These are phyloP conservation scores for Pythium volutum DNA, from an alignment of 352 stramenopile genomes.

Conservation along the genomic window DNA sequence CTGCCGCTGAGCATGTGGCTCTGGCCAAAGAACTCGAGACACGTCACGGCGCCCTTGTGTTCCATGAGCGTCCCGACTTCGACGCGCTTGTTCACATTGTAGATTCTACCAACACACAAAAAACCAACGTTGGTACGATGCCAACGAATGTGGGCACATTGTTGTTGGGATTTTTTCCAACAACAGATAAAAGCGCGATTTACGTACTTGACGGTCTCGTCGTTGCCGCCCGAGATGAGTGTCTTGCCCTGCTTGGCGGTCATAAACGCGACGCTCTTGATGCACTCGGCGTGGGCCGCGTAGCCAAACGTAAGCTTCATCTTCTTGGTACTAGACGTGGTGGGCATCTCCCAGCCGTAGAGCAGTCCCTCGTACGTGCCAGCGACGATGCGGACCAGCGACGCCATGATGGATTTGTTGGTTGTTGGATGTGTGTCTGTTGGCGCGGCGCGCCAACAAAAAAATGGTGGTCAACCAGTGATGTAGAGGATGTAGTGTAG, in stretches of 20 bases:
- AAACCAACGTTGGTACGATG: not conserved
- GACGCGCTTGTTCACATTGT: slow-evolving; percentile 86
- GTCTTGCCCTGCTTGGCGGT: slow-evolving; percentile 76
- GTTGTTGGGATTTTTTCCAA: too few relatives aligned
- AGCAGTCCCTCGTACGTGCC: slow-evolving; percentile 86
- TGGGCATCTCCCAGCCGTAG: slow-evolving; percentile 76
- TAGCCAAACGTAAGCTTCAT: slow-evolving; percentile 88
- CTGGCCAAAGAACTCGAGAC: slow-evolving; percentile 84
- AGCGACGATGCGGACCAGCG: slow-evolving; percentile 75
- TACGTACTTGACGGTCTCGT: slow-evolving; percentile 87
- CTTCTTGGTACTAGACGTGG: slow-evolving; percentile 25
- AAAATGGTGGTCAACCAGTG: slow-evolving; percentile 23
- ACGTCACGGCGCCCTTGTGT: slow-evolving; percentile 83
- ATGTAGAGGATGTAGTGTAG: slow-evolving; percentile 8
- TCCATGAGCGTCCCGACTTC: slow-evolving; percentile 87
- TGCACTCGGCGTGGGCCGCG: slow-evolving; percentile 77
- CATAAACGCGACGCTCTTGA: slow-evolving; percentile 85
- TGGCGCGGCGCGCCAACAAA: slow-evolving; percentile 9
- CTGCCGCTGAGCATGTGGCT: slow-evolving; percentile 87
- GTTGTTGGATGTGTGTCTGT: slow-evolving; percentile 20
- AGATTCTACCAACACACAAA: slow-evolving; percentile 59
- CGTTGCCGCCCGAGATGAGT: slow-evolving; percentile 73
- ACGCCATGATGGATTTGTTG: slow-evolving; percentile 1
- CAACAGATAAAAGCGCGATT: not conserved
- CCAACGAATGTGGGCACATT: not conserved